Percentiles rank a stretch among this genome's conserved stretches.
These are phyloP conservation scores for Stemphylium lycopersici DNA, from an alignment of 2,329 filamentous ascomycete species.

Conservation along the genomic window DNA sequence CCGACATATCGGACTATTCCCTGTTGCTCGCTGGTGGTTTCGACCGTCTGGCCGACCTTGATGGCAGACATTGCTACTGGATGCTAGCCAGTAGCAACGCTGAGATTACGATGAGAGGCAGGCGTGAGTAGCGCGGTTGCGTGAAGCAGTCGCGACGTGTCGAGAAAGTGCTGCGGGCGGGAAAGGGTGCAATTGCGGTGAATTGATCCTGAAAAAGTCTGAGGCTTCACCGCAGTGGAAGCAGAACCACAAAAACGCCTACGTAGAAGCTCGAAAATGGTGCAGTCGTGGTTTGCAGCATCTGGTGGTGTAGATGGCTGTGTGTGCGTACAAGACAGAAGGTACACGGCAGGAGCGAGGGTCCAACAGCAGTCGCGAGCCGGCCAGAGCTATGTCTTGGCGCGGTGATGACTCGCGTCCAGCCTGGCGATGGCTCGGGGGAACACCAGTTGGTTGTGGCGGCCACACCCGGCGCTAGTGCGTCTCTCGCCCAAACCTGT, in stretches of 20 bases:
- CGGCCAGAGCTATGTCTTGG: conserved; percentile 1
- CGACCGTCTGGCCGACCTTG: conserved; percentile 72
- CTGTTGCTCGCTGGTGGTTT: conserved; percentile 77
- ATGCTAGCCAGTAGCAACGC: conserved; percentile 6
- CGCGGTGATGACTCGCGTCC: conserved; percentile 7
- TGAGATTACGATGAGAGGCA: neutral
- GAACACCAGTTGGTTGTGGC: conserved; percentile 3
- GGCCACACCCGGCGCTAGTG: conserved; percentile 9
- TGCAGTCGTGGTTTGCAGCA: conserved; percentile 8
- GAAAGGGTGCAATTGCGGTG: conserved; percentile 9
- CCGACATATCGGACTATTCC: conserved; percentile 83
- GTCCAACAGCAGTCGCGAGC: neutral
- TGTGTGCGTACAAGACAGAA: conserved; percentile 7
- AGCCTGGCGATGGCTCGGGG: conserved; percentile 6
- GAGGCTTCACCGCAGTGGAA: conserved; percentile 12
- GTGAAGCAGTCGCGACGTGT: conserved; percentile 21
- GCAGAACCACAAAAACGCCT: conserved; percentile 6
- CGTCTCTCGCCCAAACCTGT: too few species aligned
- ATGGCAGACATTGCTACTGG: conserved; percentile 32
- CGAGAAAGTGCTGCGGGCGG: conserved; percentile 8
- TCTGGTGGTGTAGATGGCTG: conserved; percentile 8
- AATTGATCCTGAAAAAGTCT: conserved; percentile 12
- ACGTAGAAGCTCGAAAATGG: conserved; percentile 1
- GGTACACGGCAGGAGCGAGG: conserved; percentile 1
- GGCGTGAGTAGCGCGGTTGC: neutral